A percentile compares a stretch with the other conserved stretches of the same genome.
These are phyloP conservation scores for Hygrocybe punicea DNA, from an alignment of 768 basidiomycete genomes.

Conservation along the genomic window DNA sequence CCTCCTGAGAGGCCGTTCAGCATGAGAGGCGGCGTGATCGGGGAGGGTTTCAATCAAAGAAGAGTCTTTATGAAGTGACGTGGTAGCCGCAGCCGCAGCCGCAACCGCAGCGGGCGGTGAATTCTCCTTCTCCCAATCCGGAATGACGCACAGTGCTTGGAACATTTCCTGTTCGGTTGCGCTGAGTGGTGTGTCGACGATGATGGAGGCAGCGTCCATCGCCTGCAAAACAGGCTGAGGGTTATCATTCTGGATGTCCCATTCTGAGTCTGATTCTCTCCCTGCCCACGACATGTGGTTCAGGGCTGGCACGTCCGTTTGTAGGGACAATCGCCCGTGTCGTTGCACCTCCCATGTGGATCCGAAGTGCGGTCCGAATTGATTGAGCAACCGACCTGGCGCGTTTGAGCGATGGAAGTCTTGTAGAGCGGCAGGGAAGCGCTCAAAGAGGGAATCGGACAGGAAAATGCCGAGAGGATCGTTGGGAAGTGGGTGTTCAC, in stretches of 20 bases:
- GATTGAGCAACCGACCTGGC: conserved; percentile 47
- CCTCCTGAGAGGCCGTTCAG: conserved; percentile 47
- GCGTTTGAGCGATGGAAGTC: conserved; percentile 52
- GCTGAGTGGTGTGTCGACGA: conserved; percentile 52
- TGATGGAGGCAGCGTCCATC: conserved; percentile 5
- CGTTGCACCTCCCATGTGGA: conserved; percentile 40
- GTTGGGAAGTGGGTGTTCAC: conserved; percentile 40
- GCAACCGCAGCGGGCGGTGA: conserved; percentile 1
- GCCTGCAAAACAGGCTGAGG: background rate
- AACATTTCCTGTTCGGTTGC: conserved; percentile 72
- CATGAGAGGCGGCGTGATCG: conserved; percentile 3
- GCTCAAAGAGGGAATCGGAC: conserved; percentile 56
- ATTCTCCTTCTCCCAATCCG: conserved; percentile 50
- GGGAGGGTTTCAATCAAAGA: background rate
- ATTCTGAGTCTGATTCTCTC: background rate
- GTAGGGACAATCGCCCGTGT: background rate
- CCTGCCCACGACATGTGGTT: conserved; percentile 14
- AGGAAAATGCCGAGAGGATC: conserved; percentile 54
- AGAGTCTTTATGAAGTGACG: conserved; percentile 1
- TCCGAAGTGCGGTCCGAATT: conserved; percentile 64
- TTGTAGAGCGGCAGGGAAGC: conserved; percentile 60
- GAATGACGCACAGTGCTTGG: conserved; percentile 55
- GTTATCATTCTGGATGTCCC: background rate
- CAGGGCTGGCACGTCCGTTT: background rate
- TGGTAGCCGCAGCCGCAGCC: background rate